Evolutionary conservation across 345 rosid species (phyloP), one percentile per base, ranked within the genome.

Genomic region (Corymbia maculata): DNA sequence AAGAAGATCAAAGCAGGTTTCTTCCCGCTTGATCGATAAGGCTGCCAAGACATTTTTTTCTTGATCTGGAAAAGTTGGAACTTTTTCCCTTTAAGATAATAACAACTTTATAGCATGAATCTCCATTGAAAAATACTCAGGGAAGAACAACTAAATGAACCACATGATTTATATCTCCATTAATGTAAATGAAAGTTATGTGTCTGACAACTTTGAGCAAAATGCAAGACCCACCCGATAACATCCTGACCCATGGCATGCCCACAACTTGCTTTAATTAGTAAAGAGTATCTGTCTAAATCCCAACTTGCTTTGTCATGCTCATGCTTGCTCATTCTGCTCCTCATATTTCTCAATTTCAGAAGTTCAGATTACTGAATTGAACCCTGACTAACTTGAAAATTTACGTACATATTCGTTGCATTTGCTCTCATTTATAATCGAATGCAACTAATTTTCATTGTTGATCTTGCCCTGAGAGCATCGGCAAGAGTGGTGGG

Each of bases 401-500:
- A 61, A 28, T 61, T 28, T 28, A 26, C 6, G 32, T 28, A 28
- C 26, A 61, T 61, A 61, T 11, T 28, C 32, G 26, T 61, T 61
- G 32, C 68, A 28, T 61, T 61, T 61, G 30, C 12, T 11, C 4
- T 5, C 15, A 26, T 10, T 61, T 3, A 26, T 11, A 61, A 26
- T 61, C 32, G 1, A 61, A 61, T 26, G 68, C 68, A 28, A 61
- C 32, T 61, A 26, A 61, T 28, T 11, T 28, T 11, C 68, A 59
- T 26, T 10, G 3, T 59, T 24, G 68, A 59, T 59, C 30, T 9
- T 59, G 96, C 94, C 52, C 96, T 94, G 13, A 94, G 89, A 89
- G 93, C 94, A 87, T 94, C 96, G 3, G 95, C 96, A 86, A 94
- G 95, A 87, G 68, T 94, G 14, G 92, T 92, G 14, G 94, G 90